Base-by-base conservation (phyloP, 2,329 filamentous ascomycete species). In the Aspergillus texensis region DNA sequence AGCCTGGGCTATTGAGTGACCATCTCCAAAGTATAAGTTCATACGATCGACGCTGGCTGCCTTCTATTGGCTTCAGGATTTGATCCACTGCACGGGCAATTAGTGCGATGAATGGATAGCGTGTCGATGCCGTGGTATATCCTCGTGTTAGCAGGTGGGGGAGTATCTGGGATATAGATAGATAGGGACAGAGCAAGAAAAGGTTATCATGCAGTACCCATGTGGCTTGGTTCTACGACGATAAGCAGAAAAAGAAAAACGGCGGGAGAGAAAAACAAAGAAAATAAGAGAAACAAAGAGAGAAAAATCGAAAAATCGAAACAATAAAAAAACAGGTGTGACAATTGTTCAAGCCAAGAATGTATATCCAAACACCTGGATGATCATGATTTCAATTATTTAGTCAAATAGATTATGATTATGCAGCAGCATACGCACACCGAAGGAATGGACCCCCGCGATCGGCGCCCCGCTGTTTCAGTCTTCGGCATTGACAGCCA, bases 391-490 rank as follows among this genome's bases (percentile, higher is more conserved):
- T 24, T 46, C 5, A 46, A 46, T 21, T 24, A 9, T 46, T 26
- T 48, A 48, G 12, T 24, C 24, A 48, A 48, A 46, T 46, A 46
- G 11, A 46, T 46, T 26, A 26, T 30, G 46, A 50, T 50, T 50
- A 50, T 30, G 46, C 46, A 32, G 24, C 12, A 24, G 45, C 45
- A 26, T 48, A 48, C 45, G 45, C 45, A 48, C 45, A 48, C 45
- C 45, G 45, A 48, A 28, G 12, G 10, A 46, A 28, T 6, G 11
- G 8, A 11, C 19, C 71, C 70, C 71, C 71, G 71, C 71, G 69
- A 71, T 72, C 68, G 64, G 67, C 65, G 61, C 65, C 66, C 67
- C 64, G 56, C 60, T 68, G 65, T 68, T 62, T 64, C 60, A 63
- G n/a, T 41, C 21, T 58, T 53, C 48, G 48, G 48, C 48, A 52